Evolutionary conservation across 345 rosid genomes (phyloP).

Genomic region (Eucalyptus decipiens): DNA sequence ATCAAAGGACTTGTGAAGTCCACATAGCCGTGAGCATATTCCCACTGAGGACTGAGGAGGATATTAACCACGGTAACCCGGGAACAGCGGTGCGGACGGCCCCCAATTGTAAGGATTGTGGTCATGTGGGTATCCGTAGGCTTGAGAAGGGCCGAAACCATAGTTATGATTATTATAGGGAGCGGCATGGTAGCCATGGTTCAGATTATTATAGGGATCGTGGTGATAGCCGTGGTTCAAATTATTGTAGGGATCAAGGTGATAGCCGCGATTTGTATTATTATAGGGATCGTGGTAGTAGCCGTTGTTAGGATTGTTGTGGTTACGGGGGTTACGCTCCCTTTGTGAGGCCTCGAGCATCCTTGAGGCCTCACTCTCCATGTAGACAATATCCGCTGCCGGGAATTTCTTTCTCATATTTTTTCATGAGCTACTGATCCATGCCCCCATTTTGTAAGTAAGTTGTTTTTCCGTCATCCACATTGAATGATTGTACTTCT

Average conservation of each 20-base stretch:
- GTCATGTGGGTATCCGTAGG: background rate
- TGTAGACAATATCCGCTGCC: background rate
- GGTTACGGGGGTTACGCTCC: no score
- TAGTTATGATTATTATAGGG: no score
- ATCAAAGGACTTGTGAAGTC: background rate
- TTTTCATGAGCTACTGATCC: background rate
- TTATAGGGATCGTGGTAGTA: no score
- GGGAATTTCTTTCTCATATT: background rate
- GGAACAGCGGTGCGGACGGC: background rate
- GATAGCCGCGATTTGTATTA: no score
- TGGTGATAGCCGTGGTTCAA: no score
- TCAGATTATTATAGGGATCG: no score
- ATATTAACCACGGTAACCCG: background rate
- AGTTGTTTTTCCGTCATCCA: background rate
- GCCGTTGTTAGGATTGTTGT: no score
- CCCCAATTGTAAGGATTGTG: background rate
- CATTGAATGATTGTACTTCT: background rate
- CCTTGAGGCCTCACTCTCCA: background rate
- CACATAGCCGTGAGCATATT: background rate
- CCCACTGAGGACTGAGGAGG: background rate
- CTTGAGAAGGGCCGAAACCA: background rate
- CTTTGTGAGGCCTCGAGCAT: background rate
- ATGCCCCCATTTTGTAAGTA: background rate
- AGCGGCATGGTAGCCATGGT: no score
- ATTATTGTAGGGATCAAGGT: no score